A percentile compares a stretch with the other conserved stretches of the same genome.
Conservation (phyloP, 2,329 filamentous ascomycete species). For the Corinectria fuckeliana region DNA sequence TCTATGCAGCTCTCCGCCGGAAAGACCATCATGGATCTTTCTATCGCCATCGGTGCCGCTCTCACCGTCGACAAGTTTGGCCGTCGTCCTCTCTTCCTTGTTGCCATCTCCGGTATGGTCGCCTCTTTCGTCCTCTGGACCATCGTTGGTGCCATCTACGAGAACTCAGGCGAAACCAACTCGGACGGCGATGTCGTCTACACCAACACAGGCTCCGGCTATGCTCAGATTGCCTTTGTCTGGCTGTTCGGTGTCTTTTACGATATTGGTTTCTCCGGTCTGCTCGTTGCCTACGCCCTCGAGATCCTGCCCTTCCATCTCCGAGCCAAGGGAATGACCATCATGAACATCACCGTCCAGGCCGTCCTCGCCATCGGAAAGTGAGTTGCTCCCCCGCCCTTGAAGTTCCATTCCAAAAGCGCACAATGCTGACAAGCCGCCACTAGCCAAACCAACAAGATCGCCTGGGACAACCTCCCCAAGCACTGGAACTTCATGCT, state of each 20-base stretch:
- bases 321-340: slow-evolving; percentile 65
- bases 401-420: neutral
- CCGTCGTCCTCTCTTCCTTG: slow-evolving; percentile 60
- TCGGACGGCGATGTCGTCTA: slow-evolving; percentile 36
- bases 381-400: slow-evolving; percentile 46
- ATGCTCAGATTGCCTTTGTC: slow-evolving; percentile 63
- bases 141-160: slow-evolving; percentile 58
- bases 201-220: slow-evolving; percentile 54
- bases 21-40: slow-evolving; percentile 64
- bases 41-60: slow-evolving; percentile 61
- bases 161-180: slow-evolving; percentile 45
- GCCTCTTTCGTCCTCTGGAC: slow-evolving; percentile 58
- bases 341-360: slow-evolving; percentile 70
- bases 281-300: slow-evolving; percentile 63
- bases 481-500: slow-evolving; percentile 71
- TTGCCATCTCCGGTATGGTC: slow-evolving; percentile 56
- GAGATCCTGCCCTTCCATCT: slow-evolving; percentile 66
- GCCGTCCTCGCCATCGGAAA: slow-evolving; percentile 66
- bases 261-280: slow-evolving; percentile 64
- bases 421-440: neutral
- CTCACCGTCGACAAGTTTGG: slow-evolving; percentile 58
- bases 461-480: slow-evolving; percentile 66
- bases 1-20: slow-evolving; percentile 52
- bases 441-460: slow-evolving; percentile 66
- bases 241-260: slow-evolving; percentile 67